A percentile compares a stretch with the other conserved stretches of the same genome.
phyloP scores from a whole-genome alignment of 805 yeast genomes.

The Candida andamanensis region DNA sequence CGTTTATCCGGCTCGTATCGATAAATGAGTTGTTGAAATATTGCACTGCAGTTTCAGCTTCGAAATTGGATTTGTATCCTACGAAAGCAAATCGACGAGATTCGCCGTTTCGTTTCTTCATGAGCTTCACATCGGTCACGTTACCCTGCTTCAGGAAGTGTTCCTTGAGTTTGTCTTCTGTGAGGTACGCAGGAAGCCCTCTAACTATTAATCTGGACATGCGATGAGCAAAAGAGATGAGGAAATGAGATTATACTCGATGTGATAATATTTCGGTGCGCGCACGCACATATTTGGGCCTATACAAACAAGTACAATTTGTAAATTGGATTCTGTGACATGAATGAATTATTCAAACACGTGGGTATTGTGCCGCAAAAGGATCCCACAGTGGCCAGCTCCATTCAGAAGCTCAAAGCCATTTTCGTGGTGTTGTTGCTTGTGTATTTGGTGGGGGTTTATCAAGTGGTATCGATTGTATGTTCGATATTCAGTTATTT shows the following conservation, averaged over 20 bases:
- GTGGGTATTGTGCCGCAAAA: slow-evolving; percentile 22
- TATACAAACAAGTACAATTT: too few species aligned
- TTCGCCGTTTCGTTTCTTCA: slow-evolving; percentile 77
- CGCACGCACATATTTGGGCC: not conserved
- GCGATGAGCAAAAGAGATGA: slow-evolving; percentile 1
- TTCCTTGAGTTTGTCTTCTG: slow-evolving; percentile 64
- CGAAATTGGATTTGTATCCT: slow-evolving; percentile 70
- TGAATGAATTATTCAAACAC: slow-evolving; percentile 28
- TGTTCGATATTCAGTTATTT: slow-evolving; percentile 10
- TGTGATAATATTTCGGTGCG: not conserved
- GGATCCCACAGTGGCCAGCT: slow-evolving; percentile 7
- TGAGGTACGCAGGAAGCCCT: slow-evolving; percentile 74
- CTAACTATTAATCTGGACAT: slow-evolving; percentile 91
- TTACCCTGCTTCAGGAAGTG: slow-evolving; percentile 59
- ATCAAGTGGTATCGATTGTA: slow-evolving; percentile 18
- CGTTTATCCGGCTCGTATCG: slow-evolving; percentile 76
- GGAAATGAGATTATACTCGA: slow-evolving; percentile 10
- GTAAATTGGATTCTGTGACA: too few species aligned
- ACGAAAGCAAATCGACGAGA: slow-evolving; percentile 91
- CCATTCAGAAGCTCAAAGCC: slow-evolving; percentile 14
- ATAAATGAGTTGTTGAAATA: slow-evolving; percentile 76
- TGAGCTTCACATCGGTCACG: slow-evolving; percentile 84
- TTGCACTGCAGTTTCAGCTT: slow-evolving; percentile 72
- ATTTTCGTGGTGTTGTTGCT: slow-evolving; percentile 14
- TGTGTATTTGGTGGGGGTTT: slow-evolving; percentile 10